Conservation (phyloP, 352 stramenopile species). For the Phytopythium ostracodes region DNA sequence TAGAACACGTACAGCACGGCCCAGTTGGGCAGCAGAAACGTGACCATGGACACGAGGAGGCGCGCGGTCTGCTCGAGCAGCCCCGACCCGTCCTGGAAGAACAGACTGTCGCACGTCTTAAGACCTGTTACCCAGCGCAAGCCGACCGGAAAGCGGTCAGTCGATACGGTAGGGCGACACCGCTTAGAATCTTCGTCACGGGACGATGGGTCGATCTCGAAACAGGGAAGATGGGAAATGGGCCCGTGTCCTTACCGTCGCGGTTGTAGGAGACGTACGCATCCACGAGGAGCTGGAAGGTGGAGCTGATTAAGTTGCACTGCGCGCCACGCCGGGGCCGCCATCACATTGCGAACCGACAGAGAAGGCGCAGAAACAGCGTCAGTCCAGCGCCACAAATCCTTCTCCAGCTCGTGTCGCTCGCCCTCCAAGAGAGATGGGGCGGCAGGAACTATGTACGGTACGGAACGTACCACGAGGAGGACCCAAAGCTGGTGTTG, state of each 20-base stretch:
- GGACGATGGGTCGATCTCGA: too few relatives aligned
- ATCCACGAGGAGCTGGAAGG: constrained; percentile 53
- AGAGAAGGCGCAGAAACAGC: too few relatives aligned
- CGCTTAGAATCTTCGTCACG: too few relatives aligned
- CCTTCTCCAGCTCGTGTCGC: neutral
- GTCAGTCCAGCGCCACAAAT: too few relatives aligned
- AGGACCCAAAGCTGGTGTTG: constrained; percentile 69
- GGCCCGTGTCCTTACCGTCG: constrained; percentile 22
- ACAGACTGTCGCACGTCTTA: constrained; percentile 59
- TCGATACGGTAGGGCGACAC: too few relatives aligned
- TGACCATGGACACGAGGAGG: constrained; percentile 41
- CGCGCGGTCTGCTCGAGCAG: constrained; percentile 52
- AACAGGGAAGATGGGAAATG: neutral
- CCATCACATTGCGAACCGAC: neutral
- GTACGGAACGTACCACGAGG: constrained; percentile 36
- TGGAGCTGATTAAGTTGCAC: constrained; percentile 64
- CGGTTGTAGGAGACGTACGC: constrained; percentile 57
- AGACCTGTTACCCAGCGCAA: constrained; percentile 11
- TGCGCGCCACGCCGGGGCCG: constrained; percentile 8
- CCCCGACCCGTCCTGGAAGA: constrained; percentile 60
- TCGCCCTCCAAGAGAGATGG: neutral
- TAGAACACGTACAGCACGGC: constrained; percentile 73
- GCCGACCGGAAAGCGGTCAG: too few relatives aligned
- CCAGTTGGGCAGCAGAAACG: constrained; percentile 62
- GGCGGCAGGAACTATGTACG: too few relatives aligned